Base-by-base conservation (phyloP, 164 flowering plant species). In the Macadamia integrifolia region DNA sequence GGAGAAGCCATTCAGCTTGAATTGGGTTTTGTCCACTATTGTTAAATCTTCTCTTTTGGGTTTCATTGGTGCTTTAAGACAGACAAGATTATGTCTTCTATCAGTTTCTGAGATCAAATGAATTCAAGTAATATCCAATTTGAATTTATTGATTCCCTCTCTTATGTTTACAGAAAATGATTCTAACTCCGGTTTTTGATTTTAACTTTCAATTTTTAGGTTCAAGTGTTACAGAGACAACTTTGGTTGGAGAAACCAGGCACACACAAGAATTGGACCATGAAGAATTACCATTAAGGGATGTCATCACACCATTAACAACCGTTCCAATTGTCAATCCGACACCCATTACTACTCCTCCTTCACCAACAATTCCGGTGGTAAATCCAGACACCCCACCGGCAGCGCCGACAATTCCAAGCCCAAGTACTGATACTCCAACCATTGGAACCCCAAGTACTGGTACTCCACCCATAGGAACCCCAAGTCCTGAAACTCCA, bases 291-390 rank as follows among this genome's bases (percentile, higher is more conserved):
- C 67, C 59, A 17, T 8, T 74, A 46, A 58, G 68, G 67, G 93
- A 88, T 61, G 74, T 80, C 6, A 66, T 71, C 28, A 80, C 79
- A 50, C 82, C 85, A 18, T 61, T 78, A 40, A 70, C 84, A 66
- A 79, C 80, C 32, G 74, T 86, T 65, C 93, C 97, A 3, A 64
- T 80, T 9, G 69, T 80, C 30, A 84, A 84, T 57, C 91, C 91
- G 28, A 79, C 81, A 0, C 13, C 57, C 17, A 14, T n/a, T 12
- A 53, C 57, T 1, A 53, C 57, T 1, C 40, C 40, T 2, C 23
- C 23, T 23, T 23, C 40, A 35, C 40, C 40, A 35, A 35, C 40
- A 35, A 5, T 5, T 5, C 40, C 40, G 40, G 40, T 2, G 5
- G 5, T 35, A 5, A 35, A 35, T 35, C 40, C 40, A 35, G 40